A percentile compares a stretch with the other conserved stretches of the same genome.
Evolutionary conservation across 1,284 basidiomycete genomes (phyloP).

Genomic region (Microbotryum intermedium): DNA sequence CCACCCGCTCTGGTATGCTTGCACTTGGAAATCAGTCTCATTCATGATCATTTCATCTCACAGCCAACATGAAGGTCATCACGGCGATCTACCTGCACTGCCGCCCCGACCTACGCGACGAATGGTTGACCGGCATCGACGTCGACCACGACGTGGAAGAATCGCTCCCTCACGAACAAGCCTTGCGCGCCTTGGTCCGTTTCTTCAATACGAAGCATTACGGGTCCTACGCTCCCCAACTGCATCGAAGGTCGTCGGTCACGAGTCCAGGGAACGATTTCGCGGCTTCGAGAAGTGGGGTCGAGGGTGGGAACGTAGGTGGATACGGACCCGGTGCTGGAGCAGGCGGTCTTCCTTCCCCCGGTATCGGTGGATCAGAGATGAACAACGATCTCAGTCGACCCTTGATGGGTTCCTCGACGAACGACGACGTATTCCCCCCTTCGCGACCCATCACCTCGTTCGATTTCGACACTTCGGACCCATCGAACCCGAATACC

Average conservation of each 20-base stretch:
- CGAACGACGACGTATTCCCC: constrained; percentile 45
- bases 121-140: constrained; percentile 92
- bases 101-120: constrained; percentile 88
- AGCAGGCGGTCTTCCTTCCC: background rate
- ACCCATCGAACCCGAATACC: constrained; percentile 11
- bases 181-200: constrained; percentile 85
- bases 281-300: background rate
- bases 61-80: constrained; percentile 99
- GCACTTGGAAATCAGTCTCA: background rate
- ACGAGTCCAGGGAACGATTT: background rate
- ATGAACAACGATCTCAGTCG: background rate
- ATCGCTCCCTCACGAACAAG: constrained; percentile 75
- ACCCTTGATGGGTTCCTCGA: background rate
- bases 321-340: background rate
- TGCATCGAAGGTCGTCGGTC: constrained; percentile 31
- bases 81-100: constrained; percentile 97
- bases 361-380: background rate
- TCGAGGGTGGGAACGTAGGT: too few relatives aligned
- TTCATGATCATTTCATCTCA: background rate
- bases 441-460: constrained; percentile 39
- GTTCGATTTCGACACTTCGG: constrained; percentile 33
- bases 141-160: constrained; percentile 76
- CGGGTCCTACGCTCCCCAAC: constrained; percentile 31
- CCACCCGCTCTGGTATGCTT: too few relatives aligned
- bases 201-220: constrained; percentile 58